Base-by-base conservation (phyloP, 805 yeast genomes). In the Yamadazyma phyllophila region DNA sequence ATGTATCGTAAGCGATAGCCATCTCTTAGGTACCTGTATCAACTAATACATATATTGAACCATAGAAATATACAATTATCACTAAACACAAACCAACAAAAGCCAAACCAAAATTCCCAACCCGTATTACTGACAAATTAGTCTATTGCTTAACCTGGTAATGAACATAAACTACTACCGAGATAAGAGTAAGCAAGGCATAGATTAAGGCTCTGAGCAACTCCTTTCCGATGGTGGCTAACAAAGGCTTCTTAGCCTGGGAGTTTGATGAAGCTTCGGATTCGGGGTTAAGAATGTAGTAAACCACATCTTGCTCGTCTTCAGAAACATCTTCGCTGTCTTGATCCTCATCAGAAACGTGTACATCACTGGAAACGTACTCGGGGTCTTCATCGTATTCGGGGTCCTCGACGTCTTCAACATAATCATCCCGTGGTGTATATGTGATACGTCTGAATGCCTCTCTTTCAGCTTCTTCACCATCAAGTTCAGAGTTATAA, bases 161-260 rank as follows among this genome's bases (percentile, higher is more conserved):
- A 34, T 65, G 55, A 13, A 73, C 73, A 53, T 67, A 69, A 6
- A 59, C 50, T n/a, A 69, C 72, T 41, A 69, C 55, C 1, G 67
- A 71, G 9, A 60, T 44, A 17, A 69, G 52, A 7, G 74, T 66
- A 2, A 62, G 66, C 9, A 56, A 32, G 4, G 55, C 65, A 46
- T 69, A 69, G 9, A 63, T 30, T 7, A 59, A 39, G 11, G 70
- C 75, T 48, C 65, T 69, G 6, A 54, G 58, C 11, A 54, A 47
- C 49, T 69, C 75, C 46, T 64, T 66, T 7, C 54, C 39, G 12
- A 44, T 34, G 6, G 42, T 7, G 3, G 35, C 13, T 5, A 35
- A 20, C 26, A 5, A 13, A 20, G 38, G 26, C 27, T 35, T 14
- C 12, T 13, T n/a, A 31, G 27, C 14, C 39, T 36, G 14, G 10